Conservation (phyloP, 306 rosid species). For the Phaseolus lunatus region DNA sequence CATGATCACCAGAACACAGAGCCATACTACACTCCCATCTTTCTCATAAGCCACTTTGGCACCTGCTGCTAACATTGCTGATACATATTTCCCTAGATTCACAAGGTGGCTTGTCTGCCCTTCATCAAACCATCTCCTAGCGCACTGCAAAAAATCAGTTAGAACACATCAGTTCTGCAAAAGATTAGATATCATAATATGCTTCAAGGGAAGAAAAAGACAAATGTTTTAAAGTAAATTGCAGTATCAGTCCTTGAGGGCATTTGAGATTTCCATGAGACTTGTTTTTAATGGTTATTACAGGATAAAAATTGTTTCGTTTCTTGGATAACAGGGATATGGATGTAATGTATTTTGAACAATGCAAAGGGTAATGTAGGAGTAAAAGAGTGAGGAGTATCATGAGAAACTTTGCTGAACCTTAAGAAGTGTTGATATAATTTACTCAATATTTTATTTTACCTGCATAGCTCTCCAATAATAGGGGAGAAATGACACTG, state of each 20-base stretch:
- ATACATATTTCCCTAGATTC: constrained; percentile 93
- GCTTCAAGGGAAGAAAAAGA: not conserved
- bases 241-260: not conserved
- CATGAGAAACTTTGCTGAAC: not conserved
- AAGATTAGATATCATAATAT: not conserved
- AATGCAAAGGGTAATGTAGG: not conserved
- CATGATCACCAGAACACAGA: constrained; percentile 84
- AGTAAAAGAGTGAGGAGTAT: not conserved
- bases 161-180: constrained; percentile 25
- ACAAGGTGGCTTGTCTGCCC: constrained; percentile 88
- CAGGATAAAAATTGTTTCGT: not conserved
- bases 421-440: not conserved
- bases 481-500: constrained; percentile 94
- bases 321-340: not conserved
- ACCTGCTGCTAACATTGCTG: constrained; percentile 99
- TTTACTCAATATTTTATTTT: not conserved
- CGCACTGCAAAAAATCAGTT: constrained; percentile 65
- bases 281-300: not conserved
- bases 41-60: constrained; percentile 95
- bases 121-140: constrained; percentile 97
- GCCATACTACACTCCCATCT: constrained; percentile 76
- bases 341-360: not conserved
- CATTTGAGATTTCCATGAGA: not conserved
- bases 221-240: not conserved
- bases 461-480: constrained; percentile 99